Evolutionary conservation across 371 early-diverging fungal species (phyloP).

Genomic region (Batkoa obscura): DNA sequence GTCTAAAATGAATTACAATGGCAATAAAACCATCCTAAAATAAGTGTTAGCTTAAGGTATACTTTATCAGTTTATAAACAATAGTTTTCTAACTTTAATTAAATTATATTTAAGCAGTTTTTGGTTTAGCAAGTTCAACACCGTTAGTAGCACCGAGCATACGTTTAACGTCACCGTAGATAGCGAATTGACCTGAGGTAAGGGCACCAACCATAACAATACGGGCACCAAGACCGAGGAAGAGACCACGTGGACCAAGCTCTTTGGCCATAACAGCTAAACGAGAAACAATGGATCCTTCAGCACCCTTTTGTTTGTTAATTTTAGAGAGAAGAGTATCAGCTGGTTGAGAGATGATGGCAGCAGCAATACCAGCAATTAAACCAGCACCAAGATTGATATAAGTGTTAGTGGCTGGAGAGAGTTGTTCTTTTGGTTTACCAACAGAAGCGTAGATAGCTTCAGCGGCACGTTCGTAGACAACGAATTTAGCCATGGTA

Average conservation of each 20-base stretch:
- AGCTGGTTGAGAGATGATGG: slow-evolving; percentile 90
- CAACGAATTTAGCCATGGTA: slow-evolving; percentile 91
- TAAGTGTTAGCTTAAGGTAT: too few species aligned
- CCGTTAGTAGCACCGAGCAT: slow-evolving; percentile 42
- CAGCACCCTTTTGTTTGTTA: slow-evolving; percentile 34
- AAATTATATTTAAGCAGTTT: too few species aligned
- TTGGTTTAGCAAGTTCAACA: slow-evolving; percentile 29
- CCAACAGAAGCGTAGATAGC: slow-evolving; percentile 21
- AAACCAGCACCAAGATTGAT: slow-evolving; percentile 74
- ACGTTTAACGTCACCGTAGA: slow-evolving; percentile 43
- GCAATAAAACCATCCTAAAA: too few species aligned
- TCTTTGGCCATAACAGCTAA: slow-evolving; percentile 28
- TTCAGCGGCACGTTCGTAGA: slow-evolving; percentile 55
- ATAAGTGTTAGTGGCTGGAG: slow-evolving; percentile 28
- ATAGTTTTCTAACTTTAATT: too few species aligned
- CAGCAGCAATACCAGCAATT: slow-evolving; percentile 80
- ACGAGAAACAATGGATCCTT: slow-evolving; percentile 30
- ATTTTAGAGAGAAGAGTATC: slow-evolving; percentile 86
- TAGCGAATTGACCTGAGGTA: slow-evolving; percentile 43
- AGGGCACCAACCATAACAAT: slow-evolving; percentile 55
- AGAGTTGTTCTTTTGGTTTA: slow-evolving; percentile 30
- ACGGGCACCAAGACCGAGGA: slow-evolving; percentile 46
- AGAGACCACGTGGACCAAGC: slow-evolving; percentile 35
- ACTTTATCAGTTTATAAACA: too few species aligned
- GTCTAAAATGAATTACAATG: too few species aligned